Conservation (phyloP, 108 stramenopile species). For the Nannochloropsis oceanica region DNA sequence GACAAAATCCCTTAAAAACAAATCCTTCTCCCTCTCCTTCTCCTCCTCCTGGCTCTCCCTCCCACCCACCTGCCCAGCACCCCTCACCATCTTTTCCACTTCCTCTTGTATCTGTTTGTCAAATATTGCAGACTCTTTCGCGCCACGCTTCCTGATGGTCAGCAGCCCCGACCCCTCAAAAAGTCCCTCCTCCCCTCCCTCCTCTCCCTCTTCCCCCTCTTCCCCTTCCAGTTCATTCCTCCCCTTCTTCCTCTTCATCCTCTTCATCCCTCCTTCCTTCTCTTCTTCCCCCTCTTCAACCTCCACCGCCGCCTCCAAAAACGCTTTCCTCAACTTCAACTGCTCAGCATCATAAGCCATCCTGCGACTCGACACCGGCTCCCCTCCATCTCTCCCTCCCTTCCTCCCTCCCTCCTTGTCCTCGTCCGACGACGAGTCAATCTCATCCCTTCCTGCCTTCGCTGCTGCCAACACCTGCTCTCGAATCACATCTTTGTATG, state of each 20-base stretch:
- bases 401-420: neutral
- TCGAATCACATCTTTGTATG: constrained; percentile 85
- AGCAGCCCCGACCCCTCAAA: constrained; percentile 14
- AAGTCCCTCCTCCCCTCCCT: neutral
- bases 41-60: constrained; percentile 49
- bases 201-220: neutral
- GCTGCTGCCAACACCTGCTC: constrained; percentile 64
- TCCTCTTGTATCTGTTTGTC: constrained; percentile 49
- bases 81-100: constrained; percentile 39
- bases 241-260: constrained; percentile 52
- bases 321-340: constrained; percentile 56
- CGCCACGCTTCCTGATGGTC: constrained; percentile 33
- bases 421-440: constrained; percentile 4
- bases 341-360: constrained; percentile 86
- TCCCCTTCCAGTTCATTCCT: neutral
- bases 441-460: constrained; percentile 51
- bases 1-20: constrained; percentile 42
- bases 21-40: constrained; percentile 55
- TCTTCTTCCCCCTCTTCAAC: constrained; percentile 27
- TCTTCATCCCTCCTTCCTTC: constrained; percentile 4
- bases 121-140: constrained; percentile 35
- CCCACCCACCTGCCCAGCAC: neutral
- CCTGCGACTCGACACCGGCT: constrained; percentile 2
- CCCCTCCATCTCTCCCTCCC: constrained; percentile 5
- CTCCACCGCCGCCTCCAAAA: constrained; percentile 48